Evolutionary conservation across 495 filamentous ascomycete species (phyloP).

Genomic region (Usnea hakonensis): DNA sequence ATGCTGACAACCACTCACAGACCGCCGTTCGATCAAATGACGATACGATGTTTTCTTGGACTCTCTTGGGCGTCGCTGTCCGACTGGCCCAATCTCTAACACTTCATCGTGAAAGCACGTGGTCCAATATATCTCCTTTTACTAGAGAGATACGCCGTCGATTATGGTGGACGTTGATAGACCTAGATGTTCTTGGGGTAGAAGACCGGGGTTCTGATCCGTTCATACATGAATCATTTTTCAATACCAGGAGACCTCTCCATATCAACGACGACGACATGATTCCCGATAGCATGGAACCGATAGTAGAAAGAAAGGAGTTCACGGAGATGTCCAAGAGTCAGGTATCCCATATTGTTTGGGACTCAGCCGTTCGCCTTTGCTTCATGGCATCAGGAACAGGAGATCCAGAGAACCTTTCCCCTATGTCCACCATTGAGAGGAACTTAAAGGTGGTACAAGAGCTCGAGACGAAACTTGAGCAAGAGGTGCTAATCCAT

Average conservation of each 20-base stretch:
- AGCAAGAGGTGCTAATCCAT: slow-evolving; percentile 14
- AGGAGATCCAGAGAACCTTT: slow-evolving; percentile 5
- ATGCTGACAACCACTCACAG: not conserved
- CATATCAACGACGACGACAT: slow-evolving; percentile 37
- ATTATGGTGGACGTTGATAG: slow-evolving; percentile 69
- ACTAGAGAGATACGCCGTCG: slow-evolving; percentile 64
- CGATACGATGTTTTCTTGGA: slow-evolving; percentile 35
- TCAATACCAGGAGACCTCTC: slow-evolving; percentile 52
- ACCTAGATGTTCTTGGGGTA: slow-evolving; percentile 61
- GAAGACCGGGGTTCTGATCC: slow-evolving; percentile 72
- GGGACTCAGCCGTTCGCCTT: slow-evolving; percentile 1
- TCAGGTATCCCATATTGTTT: slow-evolving; percentile 14
- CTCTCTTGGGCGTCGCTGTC: slow-evolving; percentile 36
- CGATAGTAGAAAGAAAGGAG: slow-evolving; percentile 11
- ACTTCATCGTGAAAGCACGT: slow-evolving; percentile 44
- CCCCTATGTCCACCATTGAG: not conserved
- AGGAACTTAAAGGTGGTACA: slow-evolving; percentile 8
- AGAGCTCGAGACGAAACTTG: slow-evolving; percentile 11
- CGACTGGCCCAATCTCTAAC: slow-evolving; percentile 61
- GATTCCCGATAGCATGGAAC: slow-evolving; percentile 11
- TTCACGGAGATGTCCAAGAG: slow-evolving; percentile 22
- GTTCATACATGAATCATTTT: slow-evolving; percentile 51
- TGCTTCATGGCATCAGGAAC: slow-evolving; percentile 3
- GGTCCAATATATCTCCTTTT: slow-evolving; percentile 33
- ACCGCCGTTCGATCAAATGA: slow-evolving; percentile 12